Evolutionary conservation across 257 asterid species (phyloP), one percentile per base, ranked within the genome.

Genomic region (Rubia yunnanensis): DNA sequence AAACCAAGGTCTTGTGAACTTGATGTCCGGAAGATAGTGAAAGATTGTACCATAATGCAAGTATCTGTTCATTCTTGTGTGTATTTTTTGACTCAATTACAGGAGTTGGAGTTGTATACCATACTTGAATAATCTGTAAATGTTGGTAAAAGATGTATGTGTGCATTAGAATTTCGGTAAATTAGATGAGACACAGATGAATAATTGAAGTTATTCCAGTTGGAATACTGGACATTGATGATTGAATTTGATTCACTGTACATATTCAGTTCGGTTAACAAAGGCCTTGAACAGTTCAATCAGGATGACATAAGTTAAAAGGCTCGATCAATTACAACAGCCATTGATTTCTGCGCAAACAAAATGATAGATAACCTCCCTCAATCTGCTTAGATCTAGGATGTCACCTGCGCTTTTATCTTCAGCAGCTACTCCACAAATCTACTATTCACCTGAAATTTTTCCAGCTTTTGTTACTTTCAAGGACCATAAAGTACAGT

Each of bases 1-100:
- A 35, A 86, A 77, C 72, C 95, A 82, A 62, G 89, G 88, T 41
- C 75, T 86, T 10, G 67, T 82, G 65, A 85, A 86, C 68, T 82
- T 88, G 0, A 82, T 88, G 94, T 86, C 95, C 2, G 98, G 95
- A 57, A 86, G 96, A 79, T 88, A 80, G 79, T 50, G 67, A 55
- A 3, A 13, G 31, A 60, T 1, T 38, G 27, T 24, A 22, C 17
- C 50, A 36, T 64, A 28, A 20, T 27, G 6, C 15, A 30, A 14
- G 46, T 10, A 34, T 10, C 5, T 20, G 15, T 28, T 18, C 27
- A 11, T 10, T 61, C 26, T 55, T 22, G 39, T 18, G n/a, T n/a
- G n/a, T n/a, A n/a, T 14, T 56, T 63, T 17, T 46, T 17, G 32
- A 7, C 27, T 52, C 41, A 27, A 53, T 20, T 38, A 7, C 20